A percentile compares a stretch with the other conserved stretches of the same genome.
Evolutionary conservation across 1,284 basidiomycete genomes (phyloP).

Genomic region (Neonothopanus nambi): DNA sequence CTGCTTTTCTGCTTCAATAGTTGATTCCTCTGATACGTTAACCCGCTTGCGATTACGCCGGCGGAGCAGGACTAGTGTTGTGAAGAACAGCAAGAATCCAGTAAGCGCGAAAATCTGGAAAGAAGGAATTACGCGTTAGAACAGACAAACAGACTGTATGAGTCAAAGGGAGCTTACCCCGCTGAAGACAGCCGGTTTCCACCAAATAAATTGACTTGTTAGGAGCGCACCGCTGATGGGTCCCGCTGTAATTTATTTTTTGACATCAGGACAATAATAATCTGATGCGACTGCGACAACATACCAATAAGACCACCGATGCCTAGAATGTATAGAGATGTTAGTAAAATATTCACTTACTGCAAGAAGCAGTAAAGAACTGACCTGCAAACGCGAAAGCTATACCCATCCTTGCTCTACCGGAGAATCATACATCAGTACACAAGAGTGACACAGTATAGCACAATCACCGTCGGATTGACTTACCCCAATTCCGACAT

Average conservation of each 20-base stretch:
- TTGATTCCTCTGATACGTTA: too few species aligned
- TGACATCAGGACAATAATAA: background rate
- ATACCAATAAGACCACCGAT: constrained; percentile 12
- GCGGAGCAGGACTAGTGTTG: too few species aligned
- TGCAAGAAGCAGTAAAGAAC: too few species aligned
- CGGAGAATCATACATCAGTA: background rate
- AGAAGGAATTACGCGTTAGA: too few species aligned
- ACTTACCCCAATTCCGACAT: constrained; percentile 21
- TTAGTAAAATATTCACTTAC: background rate
- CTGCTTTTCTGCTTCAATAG: too few species aligned
- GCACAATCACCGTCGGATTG: background rate
- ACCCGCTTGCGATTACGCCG: too few species aligned
- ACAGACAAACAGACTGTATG: too few species aligned
- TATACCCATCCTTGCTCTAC: constrained; percentile 13
- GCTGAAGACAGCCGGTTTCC: constrained; percentile 23
- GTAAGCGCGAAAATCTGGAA: constrained; percentile 5
- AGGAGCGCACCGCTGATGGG: constrained; percentile 20
- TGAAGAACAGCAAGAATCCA: background rate
- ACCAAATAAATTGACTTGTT: constrained; percentile 19
- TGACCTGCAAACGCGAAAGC: constrained; percentile 7
- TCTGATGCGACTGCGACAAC: background rate
- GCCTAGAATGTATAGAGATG: background rate
- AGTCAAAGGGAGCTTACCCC: constrained; percentile 18
- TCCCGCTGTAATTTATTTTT: constrained; percentile 6
- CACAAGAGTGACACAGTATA: background rate